A percentile compares a stretch with the other conserved stretches of the same genome.
Conservation (phyloP, 352 stramenopile genomes). For the Phytophthora idaei region DNA sequence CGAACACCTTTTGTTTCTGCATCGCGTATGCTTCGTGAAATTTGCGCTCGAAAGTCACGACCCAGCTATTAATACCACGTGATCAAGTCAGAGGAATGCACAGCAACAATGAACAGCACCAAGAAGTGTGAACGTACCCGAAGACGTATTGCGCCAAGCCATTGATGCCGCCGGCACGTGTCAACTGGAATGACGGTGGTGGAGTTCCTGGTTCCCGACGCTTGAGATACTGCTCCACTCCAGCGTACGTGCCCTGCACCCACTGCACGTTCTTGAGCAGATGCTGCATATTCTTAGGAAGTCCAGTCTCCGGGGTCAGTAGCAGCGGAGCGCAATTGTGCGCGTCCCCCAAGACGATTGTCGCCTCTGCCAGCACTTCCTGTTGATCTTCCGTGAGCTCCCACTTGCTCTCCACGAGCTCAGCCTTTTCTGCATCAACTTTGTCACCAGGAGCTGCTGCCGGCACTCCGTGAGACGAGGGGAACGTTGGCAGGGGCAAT, state of each 20-base stretch:
- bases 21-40: constrained; percentile 53
- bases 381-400: constrained; percentile 40
- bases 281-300: constrained; percentile 33
- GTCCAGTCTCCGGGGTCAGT: constrained; percentile 24
- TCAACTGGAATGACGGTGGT: constrained; percentile 45
- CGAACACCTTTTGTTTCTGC: constrained; percentile 49
- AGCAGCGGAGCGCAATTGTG: constrained; percentile 51
- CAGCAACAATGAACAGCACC: background rate
- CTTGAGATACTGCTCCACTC: constrained; percentile 58
- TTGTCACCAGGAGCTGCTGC: constrained; percentile 23
- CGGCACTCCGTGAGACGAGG: constrained; percentile 31
- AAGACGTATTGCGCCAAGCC: constrained; percentile 76
- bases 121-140: constrained; percentile 32
- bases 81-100: background rate
- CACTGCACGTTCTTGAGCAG: constrained; percentile 53
- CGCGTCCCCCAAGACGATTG: constrained; percentile 58
- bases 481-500: constrained; percentile 30
- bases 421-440: background rate
- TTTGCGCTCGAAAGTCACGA: constrained; percentile 67
- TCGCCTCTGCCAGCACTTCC: constrained; percentile 44
- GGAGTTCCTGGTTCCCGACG: constrained; percentile 18
- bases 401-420: constrained; percentile 32
- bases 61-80: constrained; percentile 37
- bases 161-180: constrained; percentile 63
- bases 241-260: constrained; percentile 71